Evolutionary conservation across 2,329 filamentous ascomycete species (phyloP), one percentile per base, ranked within the genome.

Genomic region (Alternaria arborescens): DNA sequence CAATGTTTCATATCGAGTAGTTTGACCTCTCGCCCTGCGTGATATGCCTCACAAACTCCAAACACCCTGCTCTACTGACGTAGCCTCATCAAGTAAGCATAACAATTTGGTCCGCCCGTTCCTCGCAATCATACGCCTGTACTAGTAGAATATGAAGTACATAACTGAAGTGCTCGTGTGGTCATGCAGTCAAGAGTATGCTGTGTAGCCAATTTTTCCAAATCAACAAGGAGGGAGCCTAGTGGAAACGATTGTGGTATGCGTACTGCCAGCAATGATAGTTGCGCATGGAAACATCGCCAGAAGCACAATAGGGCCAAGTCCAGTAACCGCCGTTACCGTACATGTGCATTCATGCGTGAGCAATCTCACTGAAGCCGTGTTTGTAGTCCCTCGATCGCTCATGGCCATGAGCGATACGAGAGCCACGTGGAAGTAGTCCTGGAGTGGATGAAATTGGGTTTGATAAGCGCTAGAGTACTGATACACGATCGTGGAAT

Each of bases 341-440:
- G 26, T 40, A 24, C 28, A 30, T n/a, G 46, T 44, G 12, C 46
- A n/a, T 51, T 40, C 32, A 30, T 55, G 54, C 38, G 58, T 64
- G 56, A 59, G 62, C 66, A 62, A 42, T 65, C 55, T 57, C 60
- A 63, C 69, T 38, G 28, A 55, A 48, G 66, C 61, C 63, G 60
- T 67, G 50, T 56, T 66, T 60, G 50, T 46, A 52, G 38, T 61
- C 43, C 42, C 43, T 52, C 24, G 18, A 54, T 58, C 44, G 38
- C 58, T 44, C 57, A 47, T 52, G 40, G 43, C 46, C 40, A 58
- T 48, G 58, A 42, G 48, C 42, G 43, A 48, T 51, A 26, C 28
- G 43, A 36, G 18, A 48, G 36, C 34, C 53, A 48, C n/a, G 50
- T 61, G 18, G 38, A 54, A 41, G 47, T 61, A 47, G 48, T 46